A percentile compares a stretch with the other conserved stretches of the same genome.
phyloP scores from a whole-genome alignment of 306 rosid species.

The Urtica urens region DNA sequence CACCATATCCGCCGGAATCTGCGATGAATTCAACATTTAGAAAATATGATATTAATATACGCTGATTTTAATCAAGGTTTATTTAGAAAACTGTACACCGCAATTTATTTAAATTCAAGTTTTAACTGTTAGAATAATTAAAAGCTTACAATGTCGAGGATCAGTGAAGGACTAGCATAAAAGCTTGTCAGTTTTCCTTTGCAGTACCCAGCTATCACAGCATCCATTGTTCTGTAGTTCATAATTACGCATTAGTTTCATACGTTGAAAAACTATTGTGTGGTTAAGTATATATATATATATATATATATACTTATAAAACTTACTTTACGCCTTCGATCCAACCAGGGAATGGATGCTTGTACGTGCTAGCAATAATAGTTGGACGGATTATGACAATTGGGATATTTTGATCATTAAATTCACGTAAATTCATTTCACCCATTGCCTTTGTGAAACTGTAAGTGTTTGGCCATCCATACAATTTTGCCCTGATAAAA shows the following conservation, averaged over 20 bases:
- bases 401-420: conserved; percentile 7
- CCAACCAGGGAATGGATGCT: conserved; percentile 39
- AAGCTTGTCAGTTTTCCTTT: conserved; percentile 29
- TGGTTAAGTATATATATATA: too few species aligned
- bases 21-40: not conserved
- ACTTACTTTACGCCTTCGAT: conserved; percentile 34
- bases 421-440: conserved; percentile 22
- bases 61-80: not conserved
- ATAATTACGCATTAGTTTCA: too few species aligned
- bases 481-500: conserved; percentile 20
- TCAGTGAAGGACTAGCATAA: conserved; percentile 19
- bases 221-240: conserved; percentile 40
- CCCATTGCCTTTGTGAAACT: conserved; percentile 39
- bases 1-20: conserved; percentile 48
- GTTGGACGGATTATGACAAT: conserved; percentile 22
- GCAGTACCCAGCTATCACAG: conserved; percentile 18
- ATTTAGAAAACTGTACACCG: not conserved
- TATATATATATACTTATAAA: too few species aligned
- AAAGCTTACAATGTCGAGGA: conserved; percentile 29
- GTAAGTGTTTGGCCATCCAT: conserved; percentile 37
- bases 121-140: not conserved
- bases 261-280: too few species aligned
- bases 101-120: not conserved
- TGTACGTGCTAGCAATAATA: conserved; percentile 12
- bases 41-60: not conserved